Conservation (phyloP, 1,284 basidiomycete genomes). For the Ustilago xerochloae region DNA sequence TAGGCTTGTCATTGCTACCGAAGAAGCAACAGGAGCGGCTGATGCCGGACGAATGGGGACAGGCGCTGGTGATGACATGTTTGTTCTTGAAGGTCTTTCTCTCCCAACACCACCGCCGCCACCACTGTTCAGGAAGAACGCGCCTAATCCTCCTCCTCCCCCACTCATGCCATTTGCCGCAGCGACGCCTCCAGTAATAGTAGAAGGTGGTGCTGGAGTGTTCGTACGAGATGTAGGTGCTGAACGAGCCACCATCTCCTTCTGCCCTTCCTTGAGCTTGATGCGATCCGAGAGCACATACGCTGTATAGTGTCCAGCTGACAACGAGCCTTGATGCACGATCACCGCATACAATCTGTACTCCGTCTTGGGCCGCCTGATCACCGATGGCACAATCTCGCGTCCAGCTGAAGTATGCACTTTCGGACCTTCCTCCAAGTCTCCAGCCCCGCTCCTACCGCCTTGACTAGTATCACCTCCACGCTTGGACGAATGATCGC, state of each 20-base stretch:
- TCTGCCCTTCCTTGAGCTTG: slow-evolving; percentile 37
- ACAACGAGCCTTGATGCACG: slow-evolving; percentile 74
- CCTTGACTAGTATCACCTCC: not conserved
- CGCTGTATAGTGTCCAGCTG: slow-evolving; percentile 61
- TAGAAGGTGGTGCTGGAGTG: slow-evolving; percentile 31
- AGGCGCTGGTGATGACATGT: slow-evolving; percentile 25
- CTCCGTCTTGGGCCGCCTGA: slow-evolving; percentile 46
- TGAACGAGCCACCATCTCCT: slow-evolving; percentile 42
- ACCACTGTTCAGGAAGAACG: slow-evolving; percentile 27
- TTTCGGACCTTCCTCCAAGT: slow-evolving; percentile 41
- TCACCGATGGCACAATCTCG: slow-evolving; percentile 39
- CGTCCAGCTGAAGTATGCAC: slow-evolving; percentile 22
- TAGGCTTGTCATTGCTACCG: slow-evolving; percentile 24
- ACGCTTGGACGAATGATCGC: slow-evolving; percentile 18
- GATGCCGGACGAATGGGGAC: slow-evolving; percentile 36
- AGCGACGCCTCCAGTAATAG: too few relatives aligned
- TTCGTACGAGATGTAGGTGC: slow-evolving; percentile 38
- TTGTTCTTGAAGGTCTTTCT: slow-evolving; percentile 13
- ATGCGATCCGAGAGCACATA: slow-evolving; percentile 57
- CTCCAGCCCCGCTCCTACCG: slow-evolving; percentile 14
- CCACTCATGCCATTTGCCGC: not conserved
- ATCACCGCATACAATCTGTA: slow-evolving; percentile 76
- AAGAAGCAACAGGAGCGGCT: slow-evolving; percentile 22
- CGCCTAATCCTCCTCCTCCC: slow-evolving; percentile 9
- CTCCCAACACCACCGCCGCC: slow-evolving; percentile 6